Base-by-base conservation (phyloP, 1,139 yeast species). In the Zygosaccharomyces sapae region DNA sequence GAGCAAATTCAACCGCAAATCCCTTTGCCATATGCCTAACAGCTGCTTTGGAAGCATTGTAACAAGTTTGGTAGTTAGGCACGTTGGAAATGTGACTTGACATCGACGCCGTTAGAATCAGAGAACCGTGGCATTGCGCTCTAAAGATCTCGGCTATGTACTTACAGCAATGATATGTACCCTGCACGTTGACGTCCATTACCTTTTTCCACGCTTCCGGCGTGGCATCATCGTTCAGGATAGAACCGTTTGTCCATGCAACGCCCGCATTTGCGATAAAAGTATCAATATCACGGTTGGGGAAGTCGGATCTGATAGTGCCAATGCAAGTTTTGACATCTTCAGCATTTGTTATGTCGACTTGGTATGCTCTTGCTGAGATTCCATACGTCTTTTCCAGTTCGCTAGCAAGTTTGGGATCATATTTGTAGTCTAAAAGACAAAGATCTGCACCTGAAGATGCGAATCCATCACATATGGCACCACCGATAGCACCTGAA, bases 231-330 rank as follows among this genome's bases (percentile, higher is more conserved):
- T 71, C 74, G 43, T 47, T 51, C 51, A 85, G 70, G 56, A 80
- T 67, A 36, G 81, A 73, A 27, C 94, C 95, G 27, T 79, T 77
- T 29, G 81, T 76, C 95, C 95, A 87, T 25, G 94, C 86, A 37
- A 86, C 80, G 53, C 96, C 96, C 16, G 96, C 96, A 65, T 88
- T 88, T 60, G 95, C 94, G 27, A 88, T 95, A 62, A 87, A 83
- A 29, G 85, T 75, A 65, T 88, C 96, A 57, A 88, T 81, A 50
- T 81, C 79, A 20, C 44, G 44, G 6, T 12, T 20, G 5, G 45
- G 43, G 65, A 88, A 88, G 61, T 87, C 95, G 55, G 71, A 59
- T 57, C 74, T 80, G 53, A 83, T 83, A 61, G 78, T 77, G 33
- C 63, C 63, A 47, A 86, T 74, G 9, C 80, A 77, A 20, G 62